These are phyloP conservation scores for Penicillium alfredii DNA, from an alignment of 495 filamentous ascomycete species.

Conservation along the genomic window DNA sequence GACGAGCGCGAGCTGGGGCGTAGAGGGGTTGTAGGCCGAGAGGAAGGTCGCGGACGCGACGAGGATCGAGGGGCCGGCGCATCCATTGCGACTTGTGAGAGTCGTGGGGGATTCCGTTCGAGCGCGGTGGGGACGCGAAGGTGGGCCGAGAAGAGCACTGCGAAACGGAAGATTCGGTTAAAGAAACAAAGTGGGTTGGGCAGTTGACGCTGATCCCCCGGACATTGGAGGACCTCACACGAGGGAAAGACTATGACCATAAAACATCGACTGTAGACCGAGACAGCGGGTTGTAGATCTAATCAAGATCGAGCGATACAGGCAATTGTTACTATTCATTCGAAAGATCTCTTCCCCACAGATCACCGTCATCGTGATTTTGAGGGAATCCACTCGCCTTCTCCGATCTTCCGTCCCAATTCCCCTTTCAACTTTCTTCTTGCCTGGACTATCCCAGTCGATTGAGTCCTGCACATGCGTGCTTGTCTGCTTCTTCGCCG, in stretches of 20 bases:
- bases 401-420: slow-evolving; percentile 2
- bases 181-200: neutral
- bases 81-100: slow-evolving; percentile 34
- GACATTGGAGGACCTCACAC: neutral
- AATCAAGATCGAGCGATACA: no score
- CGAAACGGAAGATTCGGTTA: no score
- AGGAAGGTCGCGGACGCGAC: slow-evolving; percentile 45
- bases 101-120: neutral
- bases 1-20: slow-evolving; percentile 87
- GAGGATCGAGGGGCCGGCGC: slow-evolving; percentile 27
- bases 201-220: slow-evolving; percentile 1
- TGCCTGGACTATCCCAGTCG: slow-evolving; percentile 1
- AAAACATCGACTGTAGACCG: no score
- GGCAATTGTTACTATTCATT: no score
- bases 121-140: slow-evolving; percentile 5
- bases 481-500: slow-evolving; percentile 28
- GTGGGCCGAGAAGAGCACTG: no score
- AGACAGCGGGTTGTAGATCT: no score
- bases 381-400: slow-evolving; percentile 11
- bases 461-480: slow-evolving; percentile 42
- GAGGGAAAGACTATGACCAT: neutral
- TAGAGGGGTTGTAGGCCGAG: slow-evolving; percentile 87
- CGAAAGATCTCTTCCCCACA: no score
- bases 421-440: slow-evolving; percentile 10
- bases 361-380: slow-evolving; percentile 10